Percentiles rank a stretch among this genome's conserved stretches.
These are phyloP conservation scores for Ogataea methylovora DNA, from an alignment of 805 yeast species.

Conservation along the genomic window DNA sequence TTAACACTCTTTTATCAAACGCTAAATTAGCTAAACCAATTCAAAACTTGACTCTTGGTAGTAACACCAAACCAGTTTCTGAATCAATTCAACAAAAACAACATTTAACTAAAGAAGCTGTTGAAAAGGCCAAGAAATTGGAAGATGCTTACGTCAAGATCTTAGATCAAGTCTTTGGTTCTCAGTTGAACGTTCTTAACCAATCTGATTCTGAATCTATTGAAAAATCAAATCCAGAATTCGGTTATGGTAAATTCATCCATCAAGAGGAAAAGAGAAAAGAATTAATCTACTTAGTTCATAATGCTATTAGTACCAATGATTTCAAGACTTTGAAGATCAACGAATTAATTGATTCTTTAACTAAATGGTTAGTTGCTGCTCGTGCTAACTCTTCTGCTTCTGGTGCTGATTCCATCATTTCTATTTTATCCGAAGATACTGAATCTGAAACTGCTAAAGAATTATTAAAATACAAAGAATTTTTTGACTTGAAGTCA, in stretches of 20 bases:
- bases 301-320: slow-evolving; percentile 36
- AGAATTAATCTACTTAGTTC: slow-evolving; percentile 37
- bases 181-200: slow-evolving; percentile 44
- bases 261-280: slow-evolving; percentile 44
- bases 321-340: slow-evolving; percentile 36
- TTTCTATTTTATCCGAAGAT: slow-evolving; percentile 29
- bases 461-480: slow-evolving; percentile 38
- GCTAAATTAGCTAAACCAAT: slow-evolving; percentile 45
- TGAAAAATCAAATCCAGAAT: slow-evolving; percentile 63
- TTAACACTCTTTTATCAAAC: slow-evolving; percentile 45
- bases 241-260: slow-evolving; percentile 73
- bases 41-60: slow-evolving; percentile 58
- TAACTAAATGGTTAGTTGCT: slow-evolving; percentile 66
- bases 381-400: slow-evolving; percentile 28
- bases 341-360: slow-evolving; percentile 41
- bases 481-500: slow-evolving; percentile 39
- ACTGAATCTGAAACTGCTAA: slow-evolving; percentile 35
- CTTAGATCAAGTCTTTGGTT: slow-evolving; percentile 56
- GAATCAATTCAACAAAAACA: slow-evolving; percentile 10
- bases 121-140: slow-evolving; percentile 40
- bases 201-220: slow-evolving; percentile 45
- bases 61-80: slow-evolving; percentile 13
- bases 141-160: slow-evolving; percentile 77
- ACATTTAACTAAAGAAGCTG: slow-evolving; percentile 24
- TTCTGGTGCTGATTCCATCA: slow-evolving; percentile 20